Evolutionary conservation across 345 rosid genomes (phyloP), one percentile per base, ranked within the genome.

Genomic region (Microcos paniculata): DNA sequence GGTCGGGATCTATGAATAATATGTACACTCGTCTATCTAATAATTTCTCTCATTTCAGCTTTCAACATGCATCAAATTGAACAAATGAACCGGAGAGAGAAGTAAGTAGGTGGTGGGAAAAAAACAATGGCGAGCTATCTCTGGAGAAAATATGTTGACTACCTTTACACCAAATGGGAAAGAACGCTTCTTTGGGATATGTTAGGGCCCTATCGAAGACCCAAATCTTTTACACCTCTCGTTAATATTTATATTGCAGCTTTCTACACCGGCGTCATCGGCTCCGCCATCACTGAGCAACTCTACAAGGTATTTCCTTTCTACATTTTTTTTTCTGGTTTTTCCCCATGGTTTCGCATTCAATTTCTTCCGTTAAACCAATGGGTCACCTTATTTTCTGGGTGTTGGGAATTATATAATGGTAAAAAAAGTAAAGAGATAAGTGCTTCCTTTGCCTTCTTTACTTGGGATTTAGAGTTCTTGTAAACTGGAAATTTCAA

Each of bases 181-280:
- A 90, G 89, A 64, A 88, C 88, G 6, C 76, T 90, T 74, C 85
- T 93, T 2, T 96, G 98, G 99, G 91, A 87, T 75, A 90, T 96
- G 98, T 79, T 92, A 0, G 97, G 92, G 49, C 97, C 91, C 0
- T 92, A 90, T 72, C 80, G 91, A 62, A 88, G 89, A 77, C 95
- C 98, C 49, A 96, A 89, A 85, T 85, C 99, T 42, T 92, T 96
- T 81, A 92, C 78, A 12, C 87, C 96, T 78, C 81, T 96, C 1
- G 82, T 90, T 71, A 80, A 88, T 11, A 81, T 90, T 84, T 93
- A 92, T 58, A 71, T 84, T 2, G 84, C 94, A 33, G 99, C 96
- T 72, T 96, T 96, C 80, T 96, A 96, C 86, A 93, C 99, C 4
- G 97, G 97, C 4, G 98, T 96, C 31, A 35, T 90, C 19, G 96